Evolutionary conservation across 192 early-diverging fungal genomes (phyloP).

Genomic region (Rhizoclosmatium sp.): DNA sequence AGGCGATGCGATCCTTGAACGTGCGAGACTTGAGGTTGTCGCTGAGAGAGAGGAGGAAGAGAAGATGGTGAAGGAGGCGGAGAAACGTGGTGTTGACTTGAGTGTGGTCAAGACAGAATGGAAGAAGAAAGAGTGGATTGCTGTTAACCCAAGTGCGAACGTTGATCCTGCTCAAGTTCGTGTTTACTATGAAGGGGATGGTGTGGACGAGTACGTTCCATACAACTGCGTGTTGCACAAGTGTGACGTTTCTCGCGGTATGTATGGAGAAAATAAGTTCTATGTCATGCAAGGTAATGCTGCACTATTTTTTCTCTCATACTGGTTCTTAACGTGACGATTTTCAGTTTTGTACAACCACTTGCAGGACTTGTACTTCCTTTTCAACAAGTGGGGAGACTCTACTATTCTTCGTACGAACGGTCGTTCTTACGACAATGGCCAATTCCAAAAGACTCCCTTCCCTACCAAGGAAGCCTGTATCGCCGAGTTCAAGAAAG

Average conservation of each 20-base stretch:
- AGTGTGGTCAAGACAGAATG: conserved; percentile 18
- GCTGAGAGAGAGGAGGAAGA: conserved; percentile 21
- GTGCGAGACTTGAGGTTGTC: conserved; percentile 33
- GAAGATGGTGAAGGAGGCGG: conserved; percentile 8
- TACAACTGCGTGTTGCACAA: conserved; percentile 59
- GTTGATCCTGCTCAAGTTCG: conserved; percentile 31
- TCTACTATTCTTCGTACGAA: conserved; percentile 19
- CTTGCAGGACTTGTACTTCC: conserved; percentile 46
- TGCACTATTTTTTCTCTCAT: neutral
- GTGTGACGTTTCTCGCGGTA: conserved; percentile 49
- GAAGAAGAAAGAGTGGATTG: conserved; percentile 29
- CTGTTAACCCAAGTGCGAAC: conserved; percentile 16
- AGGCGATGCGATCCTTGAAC: conserved; percentile 27
- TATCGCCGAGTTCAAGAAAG: conserved; percentile 45
- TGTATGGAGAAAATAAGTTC: conserved; percentile 53
- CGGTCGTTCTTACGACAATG: neutral
- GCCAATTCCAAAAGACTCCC: conserved; percentile 39
- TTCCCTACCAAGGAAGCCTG: conserved; percentile 37
- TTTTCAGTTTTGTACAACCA: conserved; percentile 55
- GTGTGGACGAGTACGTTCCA: conserved; percentile 36
- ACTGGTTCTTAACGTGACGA: neutral
- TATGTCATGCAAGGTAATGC: conserved; percentile 61
- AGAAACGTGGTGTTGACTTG: conserved; percentile 25
- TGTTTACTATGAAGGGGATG: conserved; percentile 34
- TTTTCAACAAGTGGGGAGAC: conserved; percentile 47